Percentiles rank a stretch among this genome's conserved stretches.
phyloP scores from a whole-genome alignment of 2,329 filamentous ascomycete genomes.

The Immersiporthe knoxdaviesiana region DNA sequence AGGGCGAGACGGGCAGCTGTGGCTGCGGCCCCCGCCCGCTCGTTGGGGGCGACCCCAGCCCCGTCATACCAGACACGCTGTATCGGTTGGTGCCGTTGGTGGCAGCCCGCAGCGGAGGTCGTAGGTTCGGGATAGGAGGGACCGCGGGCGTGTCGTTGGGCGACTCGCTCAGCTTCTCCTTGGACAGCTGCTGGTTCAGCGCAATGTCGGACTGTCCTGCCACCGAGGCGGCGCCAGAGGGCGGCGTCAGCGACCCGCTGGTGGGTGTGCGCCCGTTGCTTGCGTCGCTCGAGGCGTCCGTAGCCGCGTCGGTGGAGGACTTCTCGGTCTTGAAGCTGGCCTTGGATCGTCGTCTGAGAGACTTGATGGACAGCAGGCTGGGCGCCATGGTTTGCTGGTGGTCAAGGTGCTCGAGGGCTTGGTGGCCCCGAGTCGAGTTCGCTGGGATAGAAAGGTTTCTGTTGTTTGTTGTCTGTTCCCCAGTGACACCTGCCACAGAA shows the following conservation, averaged over 20 bases:
- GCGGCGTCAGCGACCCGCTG: constrained; percentile 74
- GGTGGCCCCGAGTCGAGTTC: constrained; percentile 4
- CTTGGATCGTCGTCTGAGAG: constrained; percentile 75
- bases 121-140: constrained; percentile 38
- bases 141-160: constrained; percentile 33
- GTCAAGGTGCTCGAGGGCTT: constrained; percentile 11
- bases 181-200: constrained; percentile 60
- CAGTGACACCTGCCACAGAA: neutral
- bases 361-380: constrained; percentile 70
- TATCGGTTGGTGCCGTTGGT: constrained; percentile 55
- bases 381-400: constrained; percentile 52
- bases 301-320: constrained; percentile 43
- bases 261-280: constrained; percentile 64
- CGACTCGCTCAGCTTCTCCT: constrained; percentile 28
- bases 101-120: constrained; percentile 44
- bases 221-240: constrained; percentile 72
- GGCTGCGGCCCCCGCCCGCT: constrained; percentile 57
- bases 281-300: constrained; percentile 64
- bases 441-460: neutral
- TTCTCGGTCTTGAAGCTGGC: constrained; percentile 71
- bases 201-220: constrained; percentile 68
- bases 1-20: constrained; percentile 70
- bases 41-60: constrained; percentile 58
- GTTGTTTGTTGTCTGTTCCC: neutral
- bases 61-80: constrained; percentile 67